Base-by-base conservation (phyloP, 352 stramenopile species). In the Phytophthora fragariae region DNA sequence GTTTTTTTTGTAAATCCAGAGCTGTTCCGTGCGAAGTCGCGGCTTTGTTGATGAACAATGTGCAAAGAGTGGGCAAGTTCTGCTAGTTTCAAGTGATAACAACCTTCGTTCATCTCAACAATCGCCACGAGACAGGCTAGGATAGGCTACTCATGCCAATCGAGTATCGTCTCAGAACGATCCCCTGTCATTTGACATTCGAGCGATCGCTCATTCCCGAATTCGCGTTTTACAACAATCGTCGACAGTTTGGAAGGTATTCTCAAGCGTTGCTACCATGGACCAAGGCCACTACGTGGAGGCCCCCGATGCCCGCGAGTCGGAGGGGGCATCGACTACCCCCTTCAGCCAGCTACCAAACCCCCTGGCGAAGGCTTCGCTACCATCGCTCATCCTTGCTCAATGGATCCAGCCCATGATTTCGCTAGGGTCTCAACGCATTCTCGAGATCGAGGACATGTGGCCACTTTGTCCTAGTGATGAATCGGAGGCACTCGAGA, bases 401-500 rank as follows among this genome's bases (percentile, higher is more conserved):
- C 65, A 73, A 50, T 84, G 77, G 73, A 72, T 75, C 37, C 62
- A 79, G 35, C 65, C 73, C 11, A 62, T 84, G 56, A 49, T 82
- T 15, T 72, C 70, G 17, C 39, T 74, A 19, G 68, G 72, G 0
- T 56, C 76, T 19, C 47, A 52, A 5, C 66, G 68, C 17, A 44
- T 73, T 21, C 56, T 83, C 50, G 62, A 79, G 9, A 15, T 79
- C 9, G 62, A 77, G 17, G 77, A 81, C 14, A 55, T 80, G 19
- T 83, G 73, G 77, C 52, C 53, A 0, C n/a, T 81, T 5, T 75
- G 72, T 47, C 21, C 64, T 4, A 63, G 44, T 33, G 75, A 81
- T 54, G 19, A 57, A 27, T 72, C 29, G 49, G 66, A 46, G n/a
- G 27, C 58, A 2, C 64, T 79, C 12, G 68, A 77, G 27, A 21